Conservation (phyloP, 2,329 filamentous ascomycete genomes). For the Cladosporium phlei region DNA sequence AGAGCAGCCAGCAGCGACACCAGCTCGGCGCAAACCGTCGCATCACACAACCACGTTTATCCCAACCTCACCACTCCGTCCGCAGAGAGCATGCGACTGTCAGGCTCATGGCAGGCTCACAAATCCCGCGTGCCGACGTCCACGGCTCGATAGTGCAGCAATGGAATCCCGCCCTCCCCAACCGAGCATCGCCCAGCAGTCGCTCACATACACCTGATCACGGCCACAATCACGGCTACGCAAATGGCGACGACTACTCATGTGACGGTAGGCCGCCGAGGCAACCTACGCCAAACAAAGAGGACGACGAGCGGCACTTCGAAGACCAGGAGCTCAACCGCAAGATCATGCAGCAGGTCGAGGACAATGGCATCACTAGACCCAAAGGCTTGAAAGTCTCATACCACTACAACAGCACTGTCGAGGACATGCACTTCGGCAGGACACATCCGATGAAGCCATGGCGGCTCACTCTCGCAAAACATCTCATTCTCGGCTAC, state of each 20-base stretch:
- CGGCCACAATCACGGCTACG: constrained; percentile 10
- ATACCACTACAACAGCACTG: constrained; percentile 88
- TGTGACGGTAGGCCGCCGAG: constrained; percentile 7
- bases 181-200: constrained; percentile 18
- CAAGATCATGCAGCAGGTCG: constrained; percentile 46
- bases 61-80: neutral
- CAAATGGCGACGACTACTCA: constrained; percentile 12
- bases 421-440: constrained; percentile 93
- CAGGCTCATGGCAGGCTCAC: constrained; percentile 21
- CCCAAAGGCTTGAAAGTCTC: constrained; percentile 85
- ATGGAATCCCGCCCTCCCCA: constrained; percentile 17
- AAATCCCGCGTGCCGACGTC: constrained; percentile 22
- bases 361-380: constrained; percentile 63
- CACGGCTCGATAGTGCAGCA: constrained; percentile 28
- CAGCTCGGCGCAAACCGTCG: constrained; percentile 8
- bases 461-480: constrained; percentile 91
- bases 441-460: constrained; percentile 97
- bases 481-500: constrained; percentile 87
- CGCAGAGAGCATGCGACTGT: constrained; percentile 16
- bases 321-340: constrained; percentile 40
- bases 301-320: constrained; percentile 39
- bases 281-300: constrained; percentile 32
- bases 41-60: neutral
- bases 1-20: neutral
- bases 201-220: constrained; percentile 17